Evolutionary conservation across 2,329 filamentous ascomycete genomes (phyloP), one percentile per base, ranked within the genome.

Genomic region (Davidsoniella australis): DNA sequence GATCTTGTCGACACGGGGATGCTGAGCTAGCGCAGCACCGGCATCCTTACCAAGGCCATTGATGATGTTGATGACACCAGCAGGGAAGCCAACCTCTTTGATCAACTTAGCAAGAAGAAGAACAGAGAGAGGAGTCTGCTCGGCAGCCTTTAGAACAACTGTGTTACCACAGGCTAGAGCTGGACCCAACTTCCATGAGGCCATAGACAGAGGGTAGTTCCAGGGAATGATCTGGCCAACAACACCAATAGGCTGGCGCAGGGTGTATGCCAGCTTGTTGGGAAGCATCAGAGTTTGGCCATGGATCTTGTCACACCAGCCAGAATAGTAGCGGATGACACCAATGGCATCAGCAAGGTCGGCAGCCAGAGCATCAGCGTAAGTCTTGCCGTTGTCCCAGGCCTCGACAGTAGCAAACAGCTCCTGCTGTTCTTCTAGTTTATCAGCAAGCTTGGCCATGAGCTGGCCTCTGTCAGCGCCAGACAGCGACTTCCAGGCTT

Each of bases 321-420:
- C 84, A 41, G 78, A 83, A 58, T 88, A 89, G 64, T 89, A 89
- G 56, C 77, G 78, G 48, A 79, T 66, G 10, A 80, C 63, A 23
- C 63, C 61, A 26, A 63, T 56, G 24, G 67, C 61, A 50, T 70
- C 66, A 18, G 62, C 58, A 7, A 87, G 63, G 60, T 86, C 81
- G 47, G 77, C 77, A 40, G 67, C 69, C n/a, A 80, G 64, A 1
- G 81, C 73, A 14, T 78, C 74, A 2, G 68, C 64, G 62, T 83
- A 85, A 3, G 82, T 79, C 62, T 89, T 87, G 60, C 82, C 85
- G 58, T 86, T 88, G 62, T 91, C 83, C 71, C 84, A 80, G 0
- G 82, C 80, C 65, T 91, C 83, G 43, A 72, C 66, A 10, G 68
- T 65, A 36, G 68, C 66, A 17, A 72, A 59, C 1, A 59, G 58